Evolutionary conservation across 2,329 filamentous ascomycete species (phyloP), one percentile per base, ranked within the genome.

Genomic region (Cercospora beticola): DNA sequence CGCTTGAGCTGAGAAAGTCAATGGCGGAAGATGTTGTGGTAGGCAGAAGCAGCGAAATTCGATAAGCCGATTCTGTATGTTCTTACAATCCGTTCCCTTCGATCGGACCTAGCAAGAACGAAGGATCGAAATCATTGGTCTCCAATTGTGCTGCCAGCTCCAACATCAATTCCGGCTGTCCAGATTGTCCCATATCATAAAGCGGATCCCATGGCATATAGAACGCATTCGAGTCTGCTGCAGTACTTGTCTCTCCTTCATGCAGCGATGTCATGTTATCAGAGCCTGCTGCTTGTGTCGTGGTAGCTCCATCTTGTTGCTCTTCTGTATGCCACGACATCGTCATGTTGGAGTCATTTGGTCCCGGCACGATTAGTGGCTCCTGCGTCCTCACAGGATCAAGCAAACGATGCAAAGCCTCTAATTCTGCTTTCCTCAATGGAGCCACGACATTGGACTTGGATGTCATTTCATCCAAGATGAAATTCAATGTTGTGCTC

Each of bases 381-480:
- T 64, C 62, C n/a, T 64, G 62, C 8, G 62, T 58, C 4, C 62
- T 21, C 7, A 64, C 49, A 16, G 62, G 62, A 57, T 68, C 64
- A 0, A 66, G 52, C 2, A 67, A 40, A n/a, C 66, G 62, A 43
- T 74, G 70, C 12, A 74, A 60, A 4, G 67, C 66, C 28, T 70
- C 57, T 9, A 74, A 43, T 49, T 74, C 73, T 52, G 64, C 58
- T 65, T 71, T 72, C 18, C 70, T 64, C 31, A 73, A 62, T 2
- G 64, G 67, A 10, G 72, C 73, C 9, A 74, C 66, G 18, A 70
- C 67, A 49, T 74, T 74, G 10, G 69, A 67, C 23, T 71, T 66
- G 3, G 65, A 60, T 28, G 68, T 62, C 73, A 74, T 73, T 59
- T 73, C 71, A 18, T 73, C 70, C 5, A 74, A 65, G 26, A 73